Evolutionary conservation across 179 eudicot genomes (phyloP).

Genomic region (Gypsophila paniculata): DNA sequence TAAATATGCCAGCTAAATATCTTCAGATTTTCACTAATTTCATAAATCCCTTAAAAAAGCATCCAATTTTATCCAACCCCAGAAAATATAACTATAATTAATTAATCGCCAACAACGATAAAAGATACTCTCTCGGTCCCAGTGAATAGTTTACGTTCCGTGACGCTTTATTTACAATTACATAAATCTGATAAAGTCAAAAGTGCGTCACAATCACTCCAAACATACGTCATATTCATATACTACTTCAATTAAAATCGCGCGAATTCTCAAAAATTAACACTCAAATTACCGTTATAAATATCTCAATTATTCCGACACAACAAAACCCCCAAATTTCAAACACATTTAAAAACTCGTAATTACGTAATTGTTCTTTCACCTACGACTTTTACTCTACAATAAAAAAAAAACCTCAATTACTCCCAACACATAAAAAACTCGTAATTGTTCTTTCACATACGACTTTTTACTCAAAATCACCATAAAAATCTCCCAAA

Average conservation of each 20-base stretch:
- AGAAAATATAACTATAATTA: neutral
- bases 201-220: constrained; percentile 30
- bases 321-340: neutral
- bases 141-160: too few species aligned
- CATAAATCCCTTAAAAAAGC: constrained; percentile 11
- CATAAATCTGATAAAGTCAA: constrained; percentile 33
- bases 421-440: neutral
- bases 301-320: constrained; percentile 8
- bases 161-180: constrained; percentile 21
- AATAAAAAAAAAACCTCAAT: constrained; percentile 9
- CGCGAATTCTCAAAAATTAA: constrained; percentile 35
- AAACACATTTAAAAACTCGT: too few species aligned
- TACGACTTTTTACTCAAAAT: neutral
- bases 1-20: constrained; percentile 19
- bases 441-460: too few species aligned
- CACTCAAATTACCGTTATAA: neutral
- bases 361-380: too few species aligned
- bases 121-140: constrained; percentile 6
- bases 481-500: too few species aligned
- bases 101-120: constrained; percentile 16
- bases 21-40: neutral
- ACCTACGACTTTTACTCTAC: constrained; percentile 2
- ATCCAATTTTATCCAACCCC: constrained; percentile 14
- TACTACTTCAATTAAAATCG: constrained; percentile 24
- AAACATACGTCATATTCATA: constrained; percentile 10